Percentiles rank a stretch among this genome's conserved stretches.
These are phyloP conservation scores for Plectosphaerella cucumerina DNA, from an alignment of 2,329 filamentous ascomycete species.

Conservation along the genomic window DNA sequence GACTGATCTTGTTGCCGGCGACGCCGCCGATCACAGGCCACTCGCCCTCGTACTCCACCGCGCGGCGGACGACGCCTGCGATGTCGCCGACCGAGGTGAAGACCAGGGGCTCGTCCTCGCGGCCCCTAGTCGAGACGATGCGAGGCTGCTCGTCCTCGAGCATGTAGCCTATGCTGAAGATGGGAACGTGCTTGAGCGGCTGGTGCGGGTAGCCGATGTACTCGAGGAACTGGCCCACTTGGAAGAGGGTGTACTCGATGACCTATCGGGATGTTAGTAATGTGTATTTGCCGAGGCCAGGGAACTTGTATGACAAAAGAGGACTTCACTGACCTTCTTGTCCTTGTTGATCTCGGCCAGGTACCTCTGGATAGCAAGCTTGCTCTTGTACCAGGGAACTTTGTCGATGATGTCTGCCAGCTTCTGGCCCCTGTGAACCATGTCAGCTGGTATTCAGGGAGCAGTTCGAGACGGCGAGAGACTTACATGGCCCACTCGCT, in stretches of 20 bases:
- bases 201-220: slow-evolving; percentile 42
- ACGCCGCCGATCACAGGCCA: slow-evolving; percentile 37
- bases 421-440: neutral
- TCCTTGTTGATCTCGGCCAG: slow-evolving; percentile 36
- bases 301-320: too few relatives aligned
- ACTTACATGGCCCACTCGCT: slow-evolving; percentile 50
- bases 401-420: neutral
- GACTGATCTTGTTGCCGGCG: slow-evolving; percentile 22
- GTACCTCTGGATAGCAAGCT: slow-evolving; percentile 33
- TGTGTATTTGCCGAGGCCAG: neutral
- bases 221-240: slow-evolving; percentile 42
- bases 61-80: slow-evolving; percentile 26
- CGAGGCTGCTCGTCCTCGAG: slow-evolving; percentile 35
- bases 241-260: slow-evolving; percentile 46
- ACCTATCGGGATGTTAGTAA: slow-evolving; percentile 21
- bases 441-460: neutral
- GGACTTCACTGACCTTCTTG: slow-evolving; percentile 21
- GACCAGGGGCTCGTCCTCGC: slow-evolving; percentile 21
- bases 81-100: slow-evolving; percentile 30
- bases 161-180: slow-evolving; percentile 21
- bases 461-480: neutral
- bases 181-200: slow-evolving; percentile 30
- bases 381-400: slow-evolving; percentile 31
- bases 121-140: slow-evolving; percentile 35
- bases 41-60: slow-evolving; percentile 32